Conservation (phyloP, 2,329 filamentous ascomycete genomes). For the Pestalotiopsis sp. region DNA sequence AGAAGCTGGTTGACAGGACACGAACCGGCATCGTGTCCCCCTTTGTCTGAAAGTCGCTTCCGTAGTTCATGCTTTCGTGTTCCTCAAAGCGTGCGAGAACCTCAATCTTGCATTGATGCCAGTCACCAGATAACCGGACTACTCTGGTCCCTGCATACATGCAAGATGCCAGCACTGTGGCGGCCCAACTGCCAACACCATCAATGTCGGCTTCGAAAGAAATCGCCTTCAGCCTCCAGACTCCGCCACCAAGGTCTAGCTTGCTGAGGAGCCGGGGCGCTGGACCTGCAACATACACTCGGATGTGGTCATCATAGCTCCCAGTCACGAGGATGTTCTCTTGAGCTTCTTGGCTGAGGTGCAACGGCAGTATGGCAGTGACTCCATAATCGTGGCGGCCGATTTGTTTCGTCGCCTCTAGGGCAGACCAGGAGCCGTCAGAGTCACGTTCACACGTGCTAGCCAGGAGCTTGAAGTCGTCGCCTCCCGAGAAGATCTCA, state of each 20-base stretch:
- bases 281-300: conserved; percentile 58
- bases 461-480: conserved; percentile 68
- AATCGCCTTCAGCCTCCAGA: conserved; percentile 81
- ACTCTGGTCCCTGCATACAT: conserved; percentile 88
- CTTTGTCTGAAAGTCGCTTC: conserved; percentile 67
- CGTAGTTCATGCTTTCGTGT: conserved; percentile 95
- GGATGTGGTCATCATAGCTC: conserved; percentile 85
- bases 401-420: conserved; percentile 66
- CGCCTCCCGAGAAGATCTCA: conserved; percentile 69
- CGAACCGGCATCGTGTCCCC: conserved; percentile 35
- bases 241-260: conserved; percentile 73
- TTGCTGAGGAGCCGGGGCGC: conserved; percentile 59
- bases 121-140: conserved; percentile 45
- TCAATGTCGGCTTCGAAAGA: conserved; percentile 25
- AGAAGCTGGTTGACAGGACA: conserved; percentile 76
- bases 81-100: conserved; percentile 77
- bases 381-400: conserved; percentile 56
- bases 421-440: conserved; percentile 28
- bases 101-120: conserved; percentile 58
- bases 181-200: conserved; percentile 28
- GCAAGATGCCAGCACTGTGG: conserved; percentile 77
- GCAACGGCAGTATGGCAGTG: conserved; percentile 79
- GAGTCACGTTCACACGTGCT: conserved; percentile 33
- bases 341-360: conserved; percentile 40
- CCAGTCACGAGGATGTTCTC: conserved; percentile 74